Evolutionary conservation across 2,329 filamentous ascomycete species (phyloP).

Genomic region (Fusarium penzigii): DNA sequence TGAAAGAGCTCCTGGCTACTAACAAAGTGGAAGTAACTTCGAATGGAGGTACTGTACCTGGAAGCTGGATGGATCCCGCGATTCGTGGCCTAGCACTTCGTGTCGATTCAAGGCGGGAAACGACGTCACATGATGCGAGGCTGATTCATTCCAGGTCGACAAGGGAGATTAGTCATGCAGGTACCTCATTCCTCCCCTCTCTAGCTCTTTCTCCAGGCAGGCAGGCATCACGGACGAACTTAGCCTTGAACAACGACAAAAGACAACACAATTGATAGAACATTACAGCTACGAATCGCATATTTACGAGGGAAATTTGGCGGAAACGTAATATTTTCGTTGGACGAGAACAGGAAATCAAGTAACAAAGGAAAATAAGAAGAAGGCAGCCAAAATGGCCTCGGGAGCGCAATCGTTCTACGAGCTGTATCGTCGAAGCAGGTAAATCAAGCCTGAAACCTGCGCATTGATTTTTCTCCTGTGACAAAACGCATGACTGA

Average conservation of each 20-base stretch:
- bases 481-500: slow-evolving; percentile 14
- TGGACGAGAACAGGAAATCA: background rate
- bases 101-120: background rate
- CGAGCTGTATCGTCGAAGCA: slow-evolving; percentile 97
- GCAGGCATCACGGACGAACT: slow-evolving; percentile 17
- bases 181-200: background rate
- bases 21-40: slow-evolving; percentile 25
- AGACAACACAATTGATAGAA: background rate
- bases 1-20: slow-evolving; percentile 3
- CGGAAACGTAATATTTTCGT: background rate
- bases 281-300: too few species aligned
- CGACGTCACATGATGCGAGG: slow-evolving; percentile 41
- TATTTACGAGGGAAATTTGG: slow-evolving; percentile 1
- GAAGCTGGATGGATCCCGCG: slow-evolving; percentile 10
- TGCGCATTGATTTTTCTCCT: too few species aligned
- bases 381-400: slow-evolving; percentile 41
- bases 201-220: slow-evolving; percentile 9
- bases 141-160: slow-evolving; percentile 15
- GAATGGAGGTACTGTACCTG: slow-evolving; percentile 18
- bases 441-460: slow-evolving; percentile 57
- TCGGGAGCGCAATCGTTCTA: slow-evolving; percentile 66
- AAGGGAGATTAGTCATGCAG: slow-evolving; percentile 28
- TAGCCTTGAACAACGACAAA: slow-evolving; percentile 13
- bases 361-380: too few species aligned
- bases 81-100: background rate